Conservation (phyloP, 768 basidiomycete species). For the Mycena albidolilacea region DNA sequence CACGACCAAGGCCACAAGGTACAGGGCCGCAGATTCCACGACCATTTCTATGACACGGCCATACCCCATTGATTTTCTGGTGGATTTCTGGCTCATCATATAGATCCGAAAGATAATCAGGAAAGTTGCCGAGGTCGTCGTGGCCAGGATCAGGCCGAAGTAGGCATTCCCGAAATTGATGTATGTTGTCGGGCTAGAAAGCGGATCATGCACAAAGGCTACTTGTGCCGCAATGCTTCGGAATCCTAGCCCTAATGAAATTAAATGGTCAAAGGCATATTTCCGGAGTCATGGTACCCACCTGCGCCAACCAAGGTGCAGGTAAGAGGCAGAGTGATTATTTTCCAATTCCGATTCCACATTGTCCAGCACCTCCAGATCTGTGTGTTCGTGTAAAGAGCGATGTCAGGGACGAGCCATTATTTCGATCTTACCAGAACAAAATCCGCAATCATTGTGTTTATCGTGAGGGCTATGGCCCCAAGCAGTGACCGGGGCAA, state of each 20-base stretch:
- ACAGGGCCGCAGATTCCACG: constrained; percentile 28
- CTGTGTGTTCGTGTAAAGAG: constrained; percentile 1
- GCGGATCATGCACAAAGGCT: constrained; percentile 17
- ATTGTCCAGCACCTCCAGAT: constrained; percentile 30
- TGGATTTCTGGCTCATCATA: background rate
- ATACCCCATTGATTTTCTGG: constrained; percentile 2
- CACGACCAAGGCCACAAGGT: constrained; percentile 12
- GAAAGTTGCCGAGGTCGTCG: constrained; percentile 12
- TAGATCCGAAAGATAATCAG: constrained; percentile 25
- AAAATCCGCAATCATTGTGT: constrained; percentile 2
- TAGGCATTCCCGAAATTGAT: constrained; percentile 22
- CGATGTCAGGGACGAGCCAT: background rate
- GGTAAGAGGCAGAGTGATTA: constrained; percentile 7
- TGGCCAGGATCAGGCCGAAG: constrained; percentile 18
- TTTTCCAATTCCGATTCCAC: constrained; percentile 21
- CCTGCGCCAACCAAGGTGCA: constrained; percentile 25
- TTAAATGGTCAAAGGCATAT: background rate
- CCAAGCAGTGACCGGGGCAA: constrained; percentile 1
- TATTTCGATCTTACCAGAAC: background rate
- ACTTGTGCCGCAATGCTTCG: constrained; percentile 11
- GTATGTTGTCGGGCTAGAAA: background rate
- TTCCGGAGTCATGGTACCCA: background rate
- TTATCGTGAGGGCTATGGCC: constrained; percentile 1
- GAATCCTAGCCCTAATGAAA: constrained; percentile 17
- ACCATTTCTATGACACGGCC: constrained; percentile 23